phyloP scores from a whole-genome alignment of 2,329 filamentous ascomycete genomes.

The Ophiocordyceps camponoti-saundersi region DNA sequence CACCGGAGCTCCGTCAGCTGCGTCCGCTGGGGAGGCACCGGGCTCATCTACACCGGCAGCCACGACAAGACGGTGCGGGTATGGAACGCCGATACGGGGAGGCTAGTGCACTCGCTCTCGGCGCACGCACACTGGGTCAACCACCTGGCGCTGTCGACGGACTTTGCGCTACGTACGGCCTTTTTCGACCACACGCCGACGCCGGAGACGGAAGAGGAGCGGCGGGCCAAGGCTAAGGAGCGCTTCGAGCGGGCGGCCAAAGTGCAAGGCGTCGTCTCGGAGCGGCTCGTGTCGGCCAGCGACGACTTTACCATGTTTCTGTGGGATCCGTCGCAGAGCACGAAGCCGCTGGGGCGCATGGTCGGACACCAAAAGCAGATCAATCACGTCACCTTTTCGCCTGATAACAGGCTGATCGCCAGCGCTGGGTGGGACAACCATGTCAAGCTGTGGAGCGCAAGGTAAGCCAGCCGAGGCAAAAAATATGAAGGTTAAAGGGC shows the following conservation, averaged over 20 bases:
- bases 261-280: conserved; percentile 58
- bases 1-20: conserved; percentile 83
- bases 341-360: conserved; percentile 74
- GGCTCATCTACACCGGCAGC: conserved; percentile 65
- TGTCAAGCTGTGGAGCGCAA: conserved; percentile 78
- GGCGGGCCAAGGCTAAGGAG: conserved; percentile 56
- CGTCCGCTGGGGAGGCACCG: conserved; percentile 87
- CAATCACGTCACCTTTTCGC: conserved; percentile 88
- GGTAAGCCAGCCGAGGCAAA: conserved; percentile 17
- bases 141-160: conserved; percentile 81
- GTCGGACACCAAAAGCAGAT: conserved; percentile 94
- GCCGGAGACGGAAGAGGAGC: conserved; percentile 52
- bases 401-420: conserved; percentile 74
- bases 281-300: conserved; percentile 75
- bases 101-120: conserved; percentile 60
- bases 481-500: neutral
- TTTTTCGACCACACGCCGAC: conserved; percentile 69
- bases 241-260: conserved; percentile 76
- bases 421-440: conserved; percentile 88
- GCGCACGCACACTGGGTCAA: conserved; percentile 93
- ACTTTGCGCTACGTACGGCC: conserved; percentile 71
- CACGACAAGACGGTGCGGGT: conserved; percentile 88
- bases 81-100: conserved; percentile 70
- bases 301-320: conserved; percentile 96
- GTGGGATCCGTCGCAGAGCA: conserved; percentile 67